Evolutionary conservation across 805 yeast species (phyloP).

Genomic region (Danielia reshetovae): DNA sequence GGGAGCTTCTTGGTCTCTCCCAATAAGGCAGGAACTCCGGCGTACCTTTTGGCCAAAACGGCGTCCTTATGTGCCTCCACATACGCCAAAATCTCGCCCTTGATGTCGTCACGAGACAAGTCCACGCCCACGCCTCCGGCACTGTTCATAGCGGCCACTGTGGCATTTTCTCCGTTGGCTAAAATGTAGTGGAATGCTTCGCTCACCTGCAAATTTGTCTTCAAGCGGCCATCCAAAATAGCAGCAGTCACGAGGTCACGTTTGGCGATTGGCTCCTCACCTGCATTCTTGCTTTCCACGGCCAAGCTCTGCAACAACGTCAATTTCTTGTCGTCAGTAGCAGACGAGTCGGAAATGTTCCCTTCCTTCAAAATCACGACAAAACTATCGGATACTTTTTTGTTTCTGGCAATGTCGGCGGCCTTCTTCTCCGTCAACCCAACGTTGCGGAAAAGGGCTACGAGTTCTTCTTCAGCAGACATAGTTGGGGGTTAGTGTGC

Average conservation of each 20-base stretch:
- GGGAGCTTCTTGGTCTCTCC: conserved; percentile 73
- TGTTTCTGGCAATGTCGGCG: conserved; percentile 78
- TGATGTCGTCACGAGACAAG: conserved; percentile 63
- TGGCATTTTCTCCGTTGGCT: conserved; percentile 41
- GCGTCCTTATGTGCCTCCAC: conserved; percentile 56
- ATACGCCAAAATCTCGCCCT: conserved; percentile 52
- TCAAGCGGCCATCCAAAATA: conserved; percentile 60
- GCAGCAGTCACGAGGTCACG: conserved; percentile 55
- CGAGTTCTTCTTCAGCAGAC: conserved; percentile 28
- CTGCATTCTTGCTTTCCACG: conserved; percentile 49
- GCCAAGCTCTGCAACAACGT: conserved; percentile 77
- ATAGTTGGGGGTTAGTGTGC: conserved; percentile 4
- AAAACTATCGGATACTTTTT: conserved; percentile 74
- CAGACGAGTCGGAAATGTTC: conserved; percentile 16
- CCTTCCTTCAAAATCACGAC: conserved; percentile 53
- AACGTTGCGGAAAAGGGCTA: conserved; percentile 37
- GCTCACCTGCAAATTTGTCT: conserved; percentile 67
- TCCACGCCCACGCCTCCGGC: conserved; percentile 77
- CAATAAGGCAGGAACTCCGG: conserved; percentile 69
- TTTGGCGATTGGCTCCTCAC: conserved; percentile 32
- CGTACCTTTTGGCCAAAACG: conserved; percentile 71
- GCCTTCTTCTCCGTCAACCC: conserved; percentile 74
- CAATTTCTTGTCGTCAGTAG: conserved; percentile 56
- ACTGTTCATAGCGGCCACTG: conserved; percentile 49
- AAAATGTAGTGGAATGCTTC: conserved; percentile 78